Conservation (phyloP, 164 flowering plant genomes). For the Liquidambar formosana region DNA sequence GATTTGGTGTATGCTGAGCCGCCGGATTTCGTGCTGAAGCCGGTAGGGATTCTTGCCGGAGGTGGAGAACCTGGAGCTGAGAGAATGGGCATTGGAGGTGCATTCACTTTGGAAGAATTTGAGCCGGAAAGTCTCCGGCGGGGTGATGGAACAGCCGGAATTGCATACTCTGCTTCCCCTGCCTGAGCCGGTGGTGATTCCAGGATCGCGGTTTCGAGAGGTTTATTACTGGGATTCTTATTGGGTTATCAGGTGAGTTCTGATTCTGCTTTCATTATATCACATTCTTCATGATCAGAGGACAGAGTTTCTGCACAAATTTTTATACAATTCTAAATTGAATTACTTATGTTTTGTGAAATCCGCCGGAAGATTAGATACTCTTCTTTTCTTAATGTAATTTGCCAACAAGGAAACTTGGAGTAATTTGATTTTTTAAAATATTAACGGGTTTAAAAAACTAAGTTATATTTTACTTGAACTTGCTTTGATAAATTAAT, state of each 20-base stretch:
- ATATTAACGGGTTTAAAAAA: no score
- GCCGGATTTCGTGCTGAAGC: slow-evolving; percentile 60
- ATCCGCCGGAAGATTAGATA: no score
- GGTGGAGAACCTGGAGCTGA: slow-evolving; percentile 52
- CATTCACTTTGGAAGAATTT: slow-evolving; percentile 86
- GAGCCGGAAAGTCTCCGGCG: slow-evolving; percentile 60
- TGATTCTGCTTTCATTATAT: neutral
- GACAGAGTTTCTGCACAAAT: no score
- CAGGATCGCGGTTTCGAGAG: slow-evolving; percentile 89
- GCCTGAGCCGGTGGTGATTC: slow-evolving; percentile 55
- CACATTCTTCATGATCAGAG: no score
- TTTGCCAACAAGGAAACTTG: no score
- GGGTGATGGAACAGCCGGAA: slow-evolving; percentile 45
- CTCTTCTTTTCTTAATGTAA: no score
- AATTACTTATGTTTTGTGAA: no score
- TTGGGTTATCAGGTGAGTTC: slow-evolving; percentile 79
- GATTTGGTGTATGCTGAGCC: slow-evolving; percentile 63
- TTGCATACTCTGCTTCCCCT: slow-evolving; percentile 74
- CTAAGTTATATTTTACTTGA: no score
- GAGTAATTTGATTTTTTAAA: no score
- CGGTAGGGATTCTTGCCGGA: slow-evolving; percentile 66
- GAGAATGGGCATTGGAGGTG: slow-evolving; percentile 83
- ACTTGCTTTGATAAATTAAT: no score
- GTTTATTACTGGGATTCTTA: slow-evolving; percentile 98
- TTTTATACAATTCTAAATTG: no score